Evolutionary conservation across 768 basidiomycete species (phyloP).

Genomic region (Termitomyces sp.): DNA sequence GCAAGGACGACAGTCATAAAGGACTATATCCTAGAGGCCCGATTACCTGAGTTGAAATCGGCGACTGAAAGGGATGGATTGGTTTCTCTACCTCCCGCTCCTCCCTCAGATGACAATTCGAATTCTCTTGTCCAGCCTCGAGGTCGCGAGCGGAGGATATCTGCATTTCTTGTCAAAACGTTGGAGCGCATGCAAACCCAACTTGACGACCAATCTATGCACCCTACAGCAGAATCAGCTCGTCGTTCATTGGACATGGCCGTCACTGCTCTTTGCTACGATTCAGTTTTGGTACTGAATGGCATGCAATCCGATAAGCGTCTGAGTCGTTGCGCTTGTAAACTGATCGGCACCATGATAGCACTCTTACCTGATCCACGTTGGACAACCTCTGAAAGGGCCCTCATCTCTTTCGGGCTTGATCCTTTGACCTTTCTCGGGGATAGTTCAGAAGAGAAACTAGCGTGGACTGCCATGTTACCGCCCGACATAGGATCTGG

Average conservation of each 20-base stretch:
- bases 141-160: conserved; percentile 56
- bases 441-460: conserved; percentile 20
- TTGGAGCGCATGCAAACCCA: conserved; percentile 45
- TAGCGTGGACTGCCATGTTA: conserved; percentile 39
- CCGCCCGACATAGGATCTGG: conserved; percentile 46
- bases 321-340: conserved; percentile 59
- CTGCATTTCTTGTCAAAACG: conserved; percentile 55
- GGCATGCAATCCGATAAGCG: conserved; percentile 55
- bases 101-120: conserved; percentile 8
- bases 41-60: conserved; percentile 38
- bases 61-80: neutral
- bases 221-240: conserved; percentile 54
- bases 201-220: conserved; percentile 39
- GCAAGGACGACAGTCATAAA: conserved; percentile 52
- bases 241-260: conserved; percentile 68
- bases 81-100: neutral
- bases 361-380: conserved; percentile 32
- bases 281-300: conserved; percentile 58
- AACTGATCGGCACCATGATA: conserved; percentile 31
- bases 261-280: conserved; percentile 61
- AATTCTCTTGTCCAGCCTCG: conserved; percentile 40
- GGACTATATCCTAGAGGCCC: conserved; percentile 65
- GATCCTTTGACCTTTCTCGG: conserved; percentile 53
- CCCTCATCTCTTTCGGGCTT: conserved; percentile 58
- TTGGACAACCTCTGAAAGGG: conserved; percentile 61